Evolutionary conservation across 306 rosid genomes (phyloP), one percentile per base, ranked within the genome.

Genomic region (Bauhinia variegata): DNA sequence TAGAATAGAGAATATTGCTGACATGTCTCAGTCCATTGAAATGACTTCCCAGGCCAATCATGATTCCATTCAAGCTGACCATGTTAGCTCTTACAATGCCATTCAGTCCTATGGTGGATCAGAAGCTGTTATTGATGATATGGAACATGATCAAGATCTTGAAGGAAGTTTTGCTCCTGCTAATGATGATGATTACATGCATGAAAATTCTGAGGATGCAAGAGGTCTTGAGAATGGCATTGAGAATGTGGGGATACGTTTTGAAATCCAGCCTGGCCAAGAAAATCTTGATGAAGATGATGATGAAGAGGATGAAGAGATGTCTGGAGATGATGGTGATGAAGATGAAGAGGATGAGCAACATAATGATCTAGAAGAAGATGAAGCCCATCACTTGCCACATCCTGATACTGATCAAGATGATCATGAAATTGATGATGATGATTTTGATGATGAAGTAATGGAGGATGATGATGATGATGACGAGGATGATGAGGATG

Each of bases 291-390:
- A 93, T 14, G 93, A 89, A 0, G 93, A 89, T 0, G 91, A 87
- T 5, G 96, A 85, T n/a, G 97, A 89, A 36, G n/a, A n/a, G n/a
- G n/a, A n/a, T n/a, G n/a, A n/a, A n/a, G 99, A 90, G 67, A 90
- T 93, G 96, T 93, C 99, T 65, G 95, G 84, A 71, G 99, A 90
- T 82, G 97, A 93, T n/a, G 97, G 75, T 51, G 97, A 90, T 63
- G 95, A 85, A 23, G 86, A 84, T 16, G 97, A 84, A 67, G 96
- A 88, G 9, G 97, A 95, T 15, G 98, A 87, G 85, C 96, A 89
- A 79, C 96, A 87, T 34, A 82, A 92, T 80, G 96, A 87, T 78
- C 83, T 87, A 65, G 98, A 87, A 73, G 98, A 80, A 78, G 88
- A 89, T 42, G 96, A 84, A 67, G 96, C 70, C 72, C 98, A 86